These are phyloP conservation scores for Wickerhamia fluorescens DNA, from an alignment of 805 yeast species.

Conservation along the genomic window DNA sequence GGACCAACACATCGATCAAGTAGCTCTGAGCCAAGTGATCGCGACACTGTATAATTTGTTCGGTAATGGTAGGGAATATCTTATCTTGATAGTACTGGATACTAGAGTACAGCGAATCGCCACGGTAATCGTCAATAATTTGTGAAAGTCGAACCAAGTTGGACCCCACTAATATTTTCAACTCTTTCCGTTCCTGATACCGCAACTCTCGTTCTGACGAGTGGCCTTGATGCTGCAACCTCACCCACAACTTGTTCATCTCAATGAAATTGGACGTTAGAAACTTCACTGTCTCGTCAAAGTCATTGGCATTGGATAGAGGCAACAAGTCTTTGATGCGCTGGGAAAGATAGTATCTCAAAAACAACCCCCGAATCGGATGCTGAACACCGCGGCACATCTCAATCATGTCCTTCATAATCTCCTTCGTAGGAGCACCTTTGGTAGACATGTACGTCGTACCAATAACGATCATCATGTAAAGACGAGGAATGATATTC, in stretches of 20 bases:
- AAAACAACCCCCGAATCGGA: conserved; percentile 85
- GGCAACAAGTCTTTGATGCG: conserved; percentile 66
- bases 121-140: conserved; percentile 62
- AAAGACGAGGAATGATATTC: conserved; percentile 83
- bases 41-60: conserved; percentile 87
- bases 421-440: conserved; percentile 75
- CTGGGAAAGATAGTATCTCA: conserved; percentile 84
- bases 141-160: conserved; percentile 86
- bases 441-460: conserved; percentile 74
- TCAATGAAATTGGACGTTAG: conserved; percentile 84
- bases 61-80: conserved; percentile 74
- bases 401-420: conserved; percentile 93
- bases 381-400: conserved; percentile 97
- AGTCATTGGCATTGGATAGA: conserved; percentile 26
- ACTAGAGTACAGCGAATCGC: conserved; percentile 20
- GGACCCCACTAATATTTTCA: conserved; percentile 88
- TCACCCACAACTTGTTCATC: conserved; percentile 97
- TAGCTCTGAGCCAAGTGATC: conserved; percentile 92
- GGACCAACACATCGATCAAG: conserved; percentile 82
- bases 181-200: conserved; percentile 73
- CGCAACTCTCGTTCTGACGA: conserved; percentile 72
- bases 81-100: conserved; percentile 33
- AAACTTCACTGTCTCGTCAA: conserved; percentile 68
- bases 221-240: conserved; percentile 94
- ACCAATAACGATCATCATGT: conserved; percentile 93